phyloP scores from a whole-genome alignment of 371 early-diverging fungal genomes.

The Batrachochytrium dendrobatidis region DNA sequence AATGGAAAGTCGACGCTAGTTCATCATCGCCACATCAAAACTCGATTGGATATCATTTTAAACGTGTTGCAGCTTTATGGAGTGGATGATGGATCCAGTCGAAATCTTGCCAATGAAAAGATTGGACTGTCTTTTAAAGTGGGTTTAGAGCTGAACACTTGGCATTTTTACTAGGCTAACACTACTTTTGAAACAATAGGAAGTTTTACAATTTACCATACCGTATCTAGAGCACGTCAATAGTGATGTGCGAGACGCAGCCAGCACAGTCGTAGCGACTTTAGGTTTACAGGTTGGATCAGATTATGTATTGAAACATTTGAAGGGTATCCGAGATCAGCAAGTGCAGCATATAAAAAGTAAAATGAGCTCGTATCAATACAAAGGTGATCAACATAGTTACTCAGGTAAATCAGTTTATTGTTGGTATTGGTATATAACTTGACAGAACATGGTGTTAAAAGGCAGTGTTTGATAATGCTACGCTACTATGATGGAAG shows the following conservation, averaged over 20 bases:
- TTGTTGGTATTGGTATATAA: no score
- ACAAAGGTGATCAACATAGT: no score
- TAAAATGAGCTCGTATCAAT: no score
- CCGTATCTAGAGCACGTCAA: conserved; percentile 56
- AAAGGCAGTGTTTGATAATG: no score
- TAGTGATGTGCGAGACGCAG: conserved; percentile 59
- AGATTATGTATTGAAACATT: conserved; percentile 35
- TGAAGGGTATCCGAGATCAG: no score
- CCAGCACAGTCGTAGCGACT: conserved; percentile 49
- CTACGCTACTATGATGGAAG: no score
- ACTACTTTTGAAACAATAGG: conserved; percentile 22
- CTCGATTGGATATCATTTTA: conserved; percentile 47
- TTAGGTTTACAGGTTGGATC: conserved; percentile 14
- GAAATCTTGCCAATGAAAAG: not conserved
- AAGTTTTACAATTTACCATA: conserved; percentile 51
- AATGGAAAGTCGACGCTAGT: conserved; percentile 17
- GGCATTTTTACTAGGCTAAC: not conserved
- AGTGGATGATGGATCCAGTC: conserved; percentile 19
- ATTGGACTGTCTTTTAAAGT: conserved; percentile 14
- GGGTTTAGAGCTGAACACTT: not conserved
- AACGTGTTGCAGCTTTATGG: conserved; percentile 45
- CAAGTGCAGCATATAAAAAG: no score
- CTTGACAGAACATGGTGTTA: no score
- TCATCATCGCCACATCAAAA: conserved; percentile 27
- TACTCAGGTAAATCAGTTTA: no score